Base-by-base conservation (phyloP, 768 basidiomycete genomes). In the Mycena albidolilacea region DNA sequence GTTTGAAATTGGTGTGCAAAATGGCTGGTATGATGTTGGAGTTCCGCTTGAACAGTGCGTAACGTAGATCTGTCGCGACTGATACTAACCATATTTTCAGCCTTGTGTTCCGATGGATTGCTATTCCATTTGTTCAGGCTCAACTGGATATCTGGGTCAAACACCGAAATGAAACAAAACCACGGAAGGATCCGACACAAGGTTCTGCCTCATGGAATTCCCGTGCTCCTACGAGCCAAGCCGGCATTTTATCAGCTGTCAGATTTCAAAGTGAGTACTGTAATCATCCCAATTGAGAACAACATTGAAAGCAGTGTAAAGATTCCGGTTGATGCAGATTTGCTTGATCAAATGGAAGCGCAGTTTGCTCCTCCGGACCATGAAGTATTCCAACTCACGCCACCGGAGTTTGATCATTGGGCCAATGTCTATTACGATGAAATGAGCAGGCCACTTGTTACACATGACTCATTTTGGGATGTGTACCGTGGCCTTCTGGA, bases 141-240 rank as follows among this genome's bases (percentile, higher is more conserved):
- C 80, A 85, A 68, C 69, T 86, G 6, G 79, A 85, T 75, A 48
- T 68, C 3, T 85, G 78, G 78, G 68, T 78, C 6, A 5, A 35
- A n/a, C 58, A 69, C 5, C 69, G 66, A 23, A 84, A 84, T 61
- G 19, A 19, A 14, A 80, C 77, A 0, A 46, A 58, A 11, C 74
- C 72, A 1, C 76, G 82, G 5, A 48, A 55, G 0, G 72, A 82
- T 64, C 76, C 76, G 75, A 38, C 71, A 84, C 46, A 86, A 85
- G 58, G 54, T 82, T 9, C 71, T 85, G 7, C 86, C 85, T 7
- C 81, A 84, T 64, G 84, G 84, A 0, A 75, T 81, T 30, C 86
- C 86, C 0, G 73, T 70, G 7, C 55, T 80, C 0, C 84, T 87
- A 4, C 73, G 76, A 3, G 38, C 71, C 0, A 66, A 79, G 2